phyloP scores from a whole-genome alignment of 257 asterid species.

The Coffea canephora region DNA sequence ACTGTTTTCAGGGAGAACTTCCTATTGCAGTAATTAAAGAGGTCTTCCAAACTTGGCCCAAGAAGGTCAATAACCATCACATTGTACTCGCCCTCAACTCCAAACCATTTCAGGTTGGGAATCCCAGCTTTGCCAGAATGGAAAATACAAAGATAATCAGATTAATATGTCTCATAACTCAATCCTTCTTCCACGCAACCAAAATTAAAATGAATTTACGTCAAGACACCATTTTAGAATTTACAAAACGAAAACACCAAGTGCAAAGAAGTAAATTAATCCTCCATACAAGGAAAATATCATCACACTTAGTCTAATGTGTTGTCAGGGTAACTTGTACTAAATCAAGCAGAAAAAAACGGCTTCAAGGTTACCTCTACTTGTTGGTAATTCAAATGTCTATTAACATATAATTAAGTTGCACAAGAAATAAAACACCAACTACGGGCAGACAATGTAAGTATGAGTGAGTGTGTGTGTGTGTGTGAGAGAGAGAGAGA shows the following conservation, averaged over 20 bases:
- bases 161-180: neutral
- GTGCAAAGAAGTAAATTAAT: neutral
- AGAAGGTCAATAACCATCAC: constrained; percentile 94
- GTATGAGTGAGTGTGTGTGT: neutral
- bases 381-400: neutral
- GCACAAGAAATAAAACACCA: neutral
- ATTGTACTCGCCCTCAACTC: constrained; percentile 77
- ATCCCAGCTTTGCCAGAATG: constrained; percentile 60
- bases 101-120: constrained; percentile 90
- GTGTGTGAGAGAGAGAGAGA: neutral
- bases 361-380: neutral
- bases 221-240: neutral
- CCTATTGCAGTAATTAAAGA: constrained; percentile 80
- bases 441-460: neutral
- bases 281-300: neutral
- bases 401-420: neutral
- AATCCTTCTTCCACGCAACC: neutral
- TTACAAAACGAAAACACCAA: neutral
- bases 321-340: neutral
- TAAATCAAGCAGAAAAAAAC: neutral
- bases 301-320: neutral
- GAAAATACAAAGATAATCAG: constrained; percentile 17
- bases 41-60: constrained; percentile 94
- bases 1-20: constrained; percentile 79
- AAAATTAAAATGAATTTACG: neutral